Conservation (phyloP, 768 basidiomycete genomes). For the Agaricus sinodeliciosus region DNA sequence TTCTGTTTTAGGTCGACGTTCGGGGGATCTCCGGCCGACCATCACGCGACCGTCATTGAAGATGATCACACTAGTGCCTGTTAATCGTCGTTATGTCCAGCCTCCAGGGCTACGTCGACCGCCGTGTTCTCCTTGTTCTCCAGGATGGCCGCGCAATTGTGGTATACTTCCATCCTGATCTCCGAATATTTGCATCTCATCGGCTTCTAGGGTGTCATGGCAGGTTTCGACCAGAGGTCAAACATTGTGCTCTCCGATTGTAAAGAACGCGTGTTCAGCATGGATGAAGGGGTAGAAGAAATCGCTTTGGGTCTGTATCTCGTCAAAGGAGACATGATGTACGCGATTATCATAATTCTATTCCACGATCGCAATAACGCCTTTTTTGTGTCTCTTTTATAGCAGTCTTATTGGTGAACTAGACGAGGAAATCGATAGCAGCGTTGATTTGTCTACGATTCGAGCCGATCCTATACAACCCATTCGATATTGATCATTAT, state of each 20-base stretch:
- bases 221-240: constrained; percentile 91
- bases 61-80: not conserved
- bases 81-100: constrained; percentile 58
- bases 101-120: constrained; percentile 89
- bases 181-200: not conserved
- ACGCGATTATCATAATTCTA: constrained; percentile 25
- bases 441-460: constrained; percentile 68
- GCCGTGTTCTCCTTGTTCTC: constrained; percentile 87
- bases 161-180: constrained; percentile 39
- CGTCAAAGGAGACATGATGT: constrained; percentile 99
- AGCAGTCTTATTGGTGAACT: constrained; percentile 78
- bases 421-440: constrained; percentile 74
- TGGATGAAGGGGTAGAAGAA: constrained; percentile 92
- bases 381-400: constrained; percentile 2
- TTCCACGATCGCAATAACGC: not conserved
- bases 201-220: constrained; percentile 67
- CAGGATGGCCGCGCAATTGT: constrained; percentile 96
- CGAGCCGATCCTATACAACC: constrained; percentile 84
- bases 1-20: not conserved
- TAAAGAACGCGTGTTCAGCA: constrained; percentile 87
- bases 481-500: constrained; percentile 56
- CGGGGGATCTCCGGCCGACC: not conserved
- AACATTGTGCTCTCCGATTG: constrained; percentile 94
- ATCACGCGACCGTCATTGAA: not conserved
- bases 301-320: constrained; percentile 92